A percentile compares a stretch with the other conserved stretches of the same genome.
Conservation (phyloP, 176 grass and related monocot genomes). For the Dendrocalamus sinicus region DNA sequence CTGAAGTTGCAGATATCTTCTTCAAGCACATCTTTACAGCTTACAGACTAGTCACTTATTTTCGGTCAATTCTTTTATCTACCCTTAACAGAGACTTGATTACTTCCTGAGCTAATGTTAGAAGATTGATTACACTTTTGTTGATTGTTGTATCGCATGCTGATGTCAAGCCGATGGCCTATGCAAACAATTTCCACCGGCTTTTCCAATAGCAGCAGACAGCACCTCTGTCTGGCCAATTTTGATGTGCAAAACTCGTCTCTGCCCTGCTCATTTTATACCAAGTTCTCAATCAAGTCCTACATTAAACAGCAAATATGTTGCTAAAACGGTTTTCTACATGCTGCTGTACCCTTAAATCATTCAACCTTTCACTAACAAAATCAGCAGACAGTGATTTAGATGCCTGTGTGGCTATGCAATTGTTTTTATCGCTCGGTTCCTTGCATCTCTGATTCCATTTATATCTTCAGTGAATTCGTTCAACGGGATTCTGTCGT, state of each 20-base stretch:
- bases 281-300: slow-evolving; percentile 23
- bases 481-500: not conserved
- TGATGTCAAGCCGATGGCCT: slow-evolving; percentile 88
- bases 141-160: slow-evolving; percentile 63
- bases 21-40: slow-evolving; percentile 12
- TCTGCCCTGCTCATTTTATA: slow-evolving; percentile 1
- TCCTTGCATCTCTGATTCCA: not conserved
- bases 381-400: slow-evolving; percentile 8
- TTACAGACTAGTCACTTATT: not conserved
- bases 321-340: slow-evolving; percentile 2
- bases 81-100: not conserved
- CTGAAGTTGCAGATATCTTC: not conserved
- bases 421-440: not conserved
- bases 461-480: slow-evolving; percentile 3
- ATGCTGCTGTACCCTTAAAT: not conserved
- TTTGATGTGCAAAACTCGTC: slow-evolving; percentile 38
- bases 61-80: slow-evolving; percentile 1
- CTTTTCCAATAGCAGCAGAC: slow-evolving; percentile 63
- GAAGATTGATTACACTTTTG: slow-evolving; percentile 19
- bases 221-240: slow-evolving; percentile 15
- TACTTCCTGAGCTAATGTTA: not conserved
- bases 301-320: slow-evolving; percentile 5
- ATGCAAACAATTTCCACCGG: slow-evolving; percentile 71
- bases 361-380: not conserved
- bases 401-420: not conserved